These are phyloP conservation scores for Kwoniella botswanensis DNA, from an alignment of 768 basidiomycete species.

Conservation along the genomic window DNA sequence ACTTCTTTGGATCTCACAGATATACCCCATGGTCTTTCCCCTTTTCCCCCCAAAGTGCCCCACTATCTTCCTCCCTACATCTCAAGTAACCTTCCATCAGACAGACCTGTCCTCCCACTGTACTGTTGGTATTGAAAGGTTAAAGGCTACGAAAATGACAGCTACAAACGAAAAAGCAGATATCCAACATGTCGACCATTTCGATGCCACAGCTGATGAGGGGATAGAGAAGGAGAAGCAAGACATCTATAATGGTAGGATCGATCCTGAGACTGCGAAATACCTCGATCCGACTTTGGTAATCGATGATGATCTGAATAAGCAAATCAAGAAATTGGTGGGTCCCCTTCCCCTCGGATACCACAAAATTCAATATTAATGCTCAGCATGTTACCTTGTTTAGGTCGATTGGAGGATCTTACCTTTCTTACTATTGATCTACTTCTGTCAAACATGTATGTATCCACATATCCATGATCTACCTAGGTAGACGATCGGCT, in stretches of 20 bases:
- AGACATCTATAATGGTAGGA: conserved; percentile 9
- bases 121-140: too few relatives aligned
- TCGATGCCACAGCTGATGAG: conserved; percentile 9
- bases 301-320: conserved; percentile 38
- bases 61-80: too few relatives aligned
- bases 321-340: conserved; percentile 37
- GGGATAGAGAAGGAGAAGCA: conserved; percentile 6
- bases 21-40: not conserved
- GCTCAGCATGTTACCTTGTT: not conserved
- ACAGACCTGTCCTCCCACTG: too few relatives aligned
- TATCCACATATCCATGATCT: not conserved
- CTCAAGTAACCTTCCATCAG: too few relatives aligned
- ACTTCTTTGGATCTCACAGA: not conserved
- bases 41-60: not conserved
- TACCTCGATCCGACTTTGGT: conserved; percentile 41
- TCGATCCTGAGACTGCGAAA: conserved; percentile 43
- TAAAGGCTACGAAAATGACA: too few relatives aligned
- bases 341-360: conserved; percentile 5
- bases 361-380: not conserved
- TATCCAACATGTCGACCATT: conserved; percentile 14
- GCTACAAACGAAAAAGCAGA: conserved; percentile 9
- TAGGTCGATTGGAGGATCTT: conserved; percentile 38
- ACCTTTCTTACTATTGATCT: conserved; percentile 39
- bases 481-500: not conserved
- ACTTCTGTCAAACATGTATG: conserved; percentile 47